Evolutionary conservation across 106 monocot genomes (phyloP).

Genomic region (Iris macrosiphon): DNA sequence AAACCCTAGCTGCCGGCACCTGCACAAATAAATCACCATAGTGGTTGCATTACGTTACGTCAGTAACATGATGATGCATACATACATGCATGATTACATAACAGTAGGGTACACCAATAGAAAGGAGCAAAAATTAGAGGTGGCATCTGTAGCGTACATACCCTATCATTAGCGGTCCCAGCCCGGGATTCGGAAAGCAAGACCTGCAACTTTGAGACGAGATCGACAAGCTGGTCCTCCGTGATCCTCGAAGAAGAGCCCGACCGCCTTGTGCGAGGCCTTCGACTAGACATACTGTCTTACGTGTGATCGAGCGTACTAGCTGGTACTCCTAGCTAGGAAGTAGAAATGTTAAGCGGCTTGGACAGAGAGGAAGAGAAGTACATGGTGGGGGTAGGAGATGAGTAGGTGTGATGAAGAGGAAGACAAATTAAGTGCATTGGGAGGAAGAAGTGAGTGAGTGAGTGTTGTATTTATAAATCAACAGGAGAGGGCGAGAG

Average conservation of each 20-base stretch:
- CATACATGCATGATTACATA: too few species aligned
- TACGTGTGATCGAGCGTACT: too few species aligned
- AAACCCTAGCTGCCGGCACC: constrained; percentile 34
- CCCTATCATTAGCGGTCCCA: constrained; percentile 26
- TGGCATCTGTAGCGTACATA: too few species aligned
- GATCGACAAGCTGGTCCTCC: constrained; percentile 67
- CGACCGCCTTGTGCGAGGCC: constrained; percentile 33
- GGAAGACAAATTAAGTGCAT: constrained; percentile 6
- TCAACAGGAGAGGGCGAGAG: not conserved
- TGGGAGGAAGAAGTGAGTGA: constrained; percentile 8
- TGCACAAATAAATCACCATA: not conserved
- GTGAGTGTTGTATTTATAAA: constrained; percentile 1
- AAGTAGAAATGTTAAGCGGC: constrained; percentile 9
- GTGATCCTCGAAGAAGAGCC: constrained; percentile 38
- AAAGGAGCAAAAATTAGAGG: too few species aligned
- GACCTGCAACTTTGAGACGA: constrained; percentile 61
- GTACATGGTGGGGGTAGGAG: not conserved
- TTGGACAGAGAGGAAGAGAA: not conserved
- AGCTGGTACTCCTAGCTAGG: too few species aligned
- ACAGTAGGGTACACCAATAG: too few species aligned
- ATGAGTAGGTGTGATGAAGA: not conserved
- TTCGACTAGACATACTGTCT: constrained; percentile 63
- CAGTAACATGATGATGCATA: not conserved
- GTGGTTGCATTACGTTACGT: not conserved
- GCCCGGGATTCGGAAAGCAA: constrained; percentile 41